Evolutionary conservation across 345 rosid species (phyloP), one percentile per base, ranked within the genome.

Genomic region (Carallia pectinifolia): DNA sequence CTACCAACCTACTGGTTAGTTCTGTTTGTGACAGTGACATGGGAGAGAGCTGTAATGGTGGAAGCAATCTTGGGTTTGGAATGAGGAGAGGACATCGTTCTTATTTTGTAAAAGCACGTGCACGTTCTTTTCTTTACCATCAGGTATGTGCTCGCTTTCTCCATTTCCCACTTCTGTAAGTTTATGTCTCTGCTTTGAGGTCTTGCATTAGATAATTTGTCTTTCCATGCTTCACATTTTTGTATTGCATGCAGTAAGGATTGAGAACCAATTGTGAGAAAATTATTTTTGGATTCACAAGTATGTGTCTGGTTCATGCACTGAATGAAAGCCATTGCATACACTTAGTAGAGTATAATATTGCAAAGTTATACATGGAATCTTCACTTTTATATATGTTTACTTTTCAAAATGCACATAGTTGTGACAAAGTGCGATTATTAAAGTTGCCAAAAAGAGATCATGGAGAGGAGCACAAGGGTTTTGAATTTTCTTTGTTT

Each of bases 61-160:
- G 61, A 79, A 73, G 64, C 65, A 68, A 76, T 75, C 34, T 79
- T 31, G 87, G 79, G 56, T 89, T 89, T 68, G 95, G 98, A 40
- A n/a, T 70, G 53, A 81, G 92, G 77, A 86, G 76, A 78, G 76
- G 69, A 40, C 97, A 91, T 74, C 81, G 79, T 39, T 85, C 90
- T 87, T 85, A 78, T 61, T 87, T 86, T 31, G 76, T 94, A 67
- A 91, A 86, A 70, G 90, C 96, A 31, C 88, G 96, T 64, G 76
- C 88, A 52, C 91, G 96, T 13, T 77, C 88, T 65, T 91, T 94
- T 84, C 96, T 91, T 61, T 94, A 91, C 74, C 97, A 91, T 82
- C 97, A 94, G 96, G 97, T 94, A 72, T 61, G 71, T 56, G 27
- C 53, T 34, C 6, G 40, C 31, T 30, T 60, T 76, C 30, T 56